Evolutionary conservation across 148 eudicot species (phyloP).

Genomic region (Rhododendron griersonianum): DNA sequence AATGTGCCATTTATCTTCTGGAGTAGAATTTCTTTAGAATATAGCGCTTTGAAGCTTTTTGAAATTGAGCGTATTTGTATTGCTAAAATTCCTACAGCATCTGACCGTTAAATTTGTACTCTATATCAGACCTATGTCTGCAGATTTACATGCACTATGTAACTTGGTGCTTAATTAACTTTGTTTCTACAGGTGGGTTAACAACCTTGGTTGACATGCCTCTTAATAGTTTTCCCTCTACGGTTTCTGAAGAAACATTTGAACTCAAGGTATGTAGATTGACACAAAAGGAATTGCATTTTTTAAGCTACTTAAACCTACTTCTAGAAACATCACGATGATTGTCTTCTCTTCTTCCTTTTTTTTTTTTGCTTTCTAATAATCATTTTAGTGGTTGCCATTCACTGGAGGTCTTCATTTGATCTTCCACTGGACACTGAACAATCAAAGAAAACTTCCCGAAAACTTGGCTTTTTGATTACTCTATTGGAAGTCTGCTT

Average conservation of each 20-base stretch:
- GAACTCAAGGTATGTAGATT: slow-evolving; percentile 62
- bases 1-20: background rate
- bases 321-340: background rate
- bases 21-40: background rate
- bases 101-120: background rate
- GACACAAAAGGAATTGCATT: background rate
- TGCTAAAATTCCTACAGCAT: background rate
- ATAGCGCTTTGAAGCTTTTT: background rate
- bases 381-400: background rate
- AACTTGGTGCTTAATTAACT: background rate
- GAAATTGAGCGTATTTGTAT: background rate
- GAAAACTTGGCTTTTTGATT: background rate
- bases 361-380: background rate
- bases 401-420: background rate
- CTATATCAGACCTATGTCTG: background rate
- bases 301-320: background rate
- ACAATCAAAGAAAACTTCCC: background rate
- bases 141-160: background rate
- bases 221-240: slow-evolving; percentile 83
- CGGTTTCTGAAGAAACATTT: slow-evolving; percentile 78
- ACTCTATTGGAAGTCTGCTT: too few relatives aligned
- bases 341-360: background rate
- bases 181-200: slow-evolving; percentile 62
- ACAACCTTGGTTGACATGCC: slow-evolving; percentile 98
- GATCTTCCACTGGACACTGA: background rate